phyloP scores from a whole-genome alignment of 2,329 filamentous ascomycete genomes.

The Colletotrichum sp. region DNA sequence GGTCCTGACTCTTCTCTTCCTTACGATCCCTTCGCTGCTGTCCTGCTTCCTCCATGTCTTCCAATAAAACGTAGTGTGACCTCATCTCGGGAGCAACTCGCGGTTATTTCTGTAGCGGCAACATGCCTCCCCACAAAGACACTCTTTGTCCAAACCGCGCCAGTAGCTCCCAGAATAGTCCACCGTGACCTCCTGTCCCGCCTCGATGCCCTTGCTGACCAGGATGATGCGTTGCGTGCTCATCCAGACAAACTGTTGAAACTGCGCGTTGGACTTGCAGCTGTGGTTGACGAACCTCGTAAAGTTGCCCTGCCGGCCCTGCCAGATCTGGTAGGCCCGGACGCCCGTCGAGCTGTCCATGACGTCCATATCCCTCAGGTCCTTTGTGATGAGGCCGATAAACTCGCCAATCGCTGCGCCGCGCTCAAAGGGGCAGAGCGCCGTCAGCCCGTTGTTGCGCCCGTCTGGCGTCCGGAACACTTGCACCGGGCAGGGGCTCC shows the following conservation, averaged over 20 bases:
- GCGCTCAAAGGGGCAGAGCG: constrained; percentile 52
- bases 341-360: constrained; percentile 50
- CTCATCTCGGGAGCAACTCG: neutral
- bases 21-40: neutral
- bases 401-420: constrained; percentile 61
- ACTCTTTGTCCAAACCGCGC: constrained; percentile 58
- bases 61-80: neutral
- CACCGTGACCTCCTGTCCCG: constrained; percentile 60
- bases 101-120: constrained; percentile 46
- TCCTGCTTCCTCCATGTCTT: neutral
- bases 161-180: constrained; percentile 65
- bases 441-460: constrained; percentile 58
- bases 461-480: constrained; percentile 56
- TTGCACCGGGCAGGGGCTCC: constrained; percentile 46
- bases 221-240: constrained; percentile 59
- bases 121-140: constrained; percentile 57
- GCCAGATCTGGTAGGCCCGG: constrained; percentile 60
- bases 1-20: neutral
- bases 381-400: constrained; percentile 58
- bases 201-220: constrained; percentile 58
- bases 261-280: constrained; percentile 62
- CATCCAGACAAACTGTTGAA: constrained; percentile 61
- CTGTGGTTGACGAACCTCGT: constrained; percentile 66
- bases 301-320: constrained; percentile 60
- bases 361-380: constrained; percentile 56